Evolutionary conservation across 495 filamentous ascomycete species (phyloP).

Genomic region (Aspergillus kassunensis): DNA sequence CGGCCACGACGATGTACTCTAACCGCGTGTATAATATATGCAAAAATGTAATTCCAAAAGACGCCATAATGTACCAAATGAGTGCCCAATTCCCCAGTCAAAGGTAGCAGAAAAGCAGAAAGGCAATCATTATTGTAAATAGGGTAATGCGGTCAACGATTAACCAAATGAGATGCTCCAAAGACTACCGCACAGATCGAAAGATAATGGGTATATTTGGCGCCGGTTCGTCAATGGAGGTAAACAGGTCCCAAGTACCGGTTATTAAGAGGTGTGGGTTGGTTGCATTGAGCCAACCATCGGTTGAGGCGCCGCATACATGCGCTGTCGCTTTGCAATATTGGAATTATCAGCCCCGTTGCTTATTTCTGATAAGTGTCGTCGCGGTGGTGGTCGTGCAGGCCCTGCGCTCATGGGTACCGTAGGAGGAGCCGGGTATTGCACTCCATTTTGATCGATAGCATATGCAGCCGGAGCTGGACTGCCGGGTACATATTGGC

Average conservation of each 20-base stretch:
- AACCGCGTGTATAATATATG: constrained; percentile 18
- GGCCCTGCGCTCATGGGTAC: constrained; percentile 42
- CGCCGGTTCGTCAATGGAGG: neutral
- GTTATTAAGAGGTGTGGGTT: constrained; percentile 30
- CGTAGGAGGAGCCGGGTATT: constrained; percentile 45
- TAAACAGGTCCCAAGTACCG: neutral
- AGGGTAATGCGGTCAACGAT: constrained; percentile 5
- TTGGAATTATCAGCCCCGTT: constrained; percentile 51
- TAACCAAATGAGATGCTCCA: neutral
- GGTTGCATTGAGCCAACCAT: constrained; percentile 43
- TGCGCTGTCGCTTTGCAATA: constrained; percentile 59
- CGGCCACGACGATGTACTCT: constrained; percentile 19
- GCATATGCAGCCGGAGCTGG: constrained; percentile 41
- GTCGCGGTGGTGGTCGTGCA: constrained; percentile 48
- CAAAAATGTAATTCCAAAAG: constrained; percentile 18
- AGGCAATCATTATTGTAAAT: constrained; percentile 10
- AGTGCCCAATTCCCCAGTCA: constrained; percentile 1
- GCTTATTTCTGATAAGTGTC: constrained; percentile 65
- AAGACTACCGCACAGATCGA: constrained; percentile 1
- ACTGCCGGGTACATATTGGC: constrained; percentile 46
- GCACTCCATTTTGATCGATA: constrained; percentile 51
- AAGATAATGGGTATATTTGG: constrained; percentile 1
- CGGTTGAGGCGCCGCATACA: constrained; percentile 50
- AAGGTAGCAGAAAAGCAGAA: neutral
- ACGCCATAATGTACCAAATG: constrained; percentile 31